phyloP scores from a whole-genome alignment of 2,329 filamentous ascomycete species.

The Boeremia exigua region DNA sequence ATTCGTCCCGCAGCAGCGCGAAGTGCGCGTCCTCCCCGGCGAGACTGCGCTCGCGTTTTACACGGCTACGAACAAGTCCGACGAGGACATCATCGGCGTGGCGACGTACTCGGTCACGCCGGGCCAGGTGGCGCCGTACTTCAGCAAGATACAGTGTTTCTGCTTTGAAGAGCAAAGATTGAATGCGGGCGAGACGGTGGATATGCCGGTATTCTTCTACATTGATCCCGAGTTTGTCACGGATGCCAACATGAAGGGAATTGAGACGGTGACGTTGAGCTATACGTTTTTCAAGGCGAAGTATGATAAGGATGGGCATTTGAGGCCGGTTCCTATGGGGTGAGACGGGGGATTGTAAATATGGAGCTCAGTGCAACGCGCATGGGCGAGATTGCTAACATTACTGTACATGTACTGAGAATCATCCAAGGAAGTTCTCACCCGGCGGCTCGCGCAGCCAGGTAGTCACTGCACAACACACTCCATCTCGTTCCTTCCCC shows the following conservation, averaged over 20 bases:
- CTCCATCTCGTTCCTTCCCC: neutral
- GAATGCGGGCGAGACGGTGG: conserved; percentile 93
- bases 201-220: conserved; percentile 99
- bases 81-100: conserved; percentile 94
- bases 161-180: conserved; percentile 96
- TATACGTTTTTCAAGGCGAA: conserved; percentile 98
- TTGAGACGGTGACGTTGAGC: conserved; percentile 93
- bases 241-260: conserved; percentile 89
- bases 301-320: conserved; percentile 80
- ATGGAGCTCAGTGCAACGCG: neutral
- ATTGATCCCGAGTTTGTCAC: conserved; percentile 94
- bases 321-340: conserved; percentile 61
- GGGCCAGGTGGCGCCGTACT: conserved; percentile 93
- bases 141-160: conserved; percentile 99
- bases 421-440: neutral
- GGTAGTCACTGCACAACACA: neutral
- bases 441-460: neutral
- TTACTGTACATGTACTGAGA: neutral
- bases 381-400: too few relatives aligned
- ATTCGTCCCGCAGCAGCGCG: conserved; percentile 93
- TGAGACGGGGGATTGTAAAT: neutral
- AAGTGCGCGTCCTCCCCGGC: conserved; percentile 92
- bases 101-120: conserved; percentile 98
- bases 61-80: conserved; percentile 89
- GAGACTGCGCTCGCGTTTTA: conserved; percentile 98